Conservation (phyloP, 176 grass and related monocot species). For the Carex parvula region DNA sequence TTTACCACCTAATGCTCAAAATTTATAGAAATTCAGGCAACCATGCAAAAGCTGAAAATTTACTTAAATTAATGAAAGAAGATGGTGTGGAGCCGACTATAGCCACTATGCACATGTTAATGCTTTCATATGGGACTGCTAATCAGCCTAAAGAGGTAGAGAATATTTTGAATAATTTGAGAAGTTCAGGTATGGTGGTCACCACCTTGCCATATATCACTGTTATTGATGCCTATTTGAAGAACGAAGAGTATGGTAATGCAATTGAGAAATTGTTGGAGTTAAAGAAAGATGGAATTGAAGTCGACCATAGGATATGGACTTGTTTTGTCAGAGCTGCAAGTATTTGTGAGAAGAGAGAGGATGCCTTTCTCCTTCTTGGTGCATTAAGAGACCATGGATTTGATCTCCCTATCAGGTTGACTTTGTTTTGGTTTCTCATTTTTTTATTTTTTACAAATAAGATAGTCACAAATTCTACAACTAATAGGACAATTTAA, state of each 20-base stretch:
- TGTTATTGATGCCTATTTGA: constrained; percentile 85
- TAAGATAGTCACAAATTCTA: constrained; percentile 5
- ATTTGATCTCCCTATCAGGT: constrained; percentile 92
- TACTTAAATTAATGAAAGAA: constrained; percentile 74
- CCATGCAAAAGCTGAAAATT: constrained; percentile 70
- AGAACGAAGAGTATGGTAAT: constrained; percentile 68
- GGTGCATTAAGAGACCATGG: constrained; percentile 59
- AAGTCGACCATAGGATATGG: constrained; percentile 92
- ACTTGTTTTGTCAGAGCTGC: constrained; percentile 90
- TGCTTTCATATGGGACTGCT: constrained; percentile 75
- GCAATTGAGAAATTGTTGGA: constrained; percentile 62
- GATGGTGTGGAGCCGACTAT: constrained; percentile 70
- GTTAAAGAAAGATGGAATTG: constrained; percentile 71
- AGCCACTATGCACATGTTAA: constrained; percentile 91
- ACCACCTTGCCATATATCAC: constrained; percentile 77
- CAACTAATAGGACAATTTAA: background rate
- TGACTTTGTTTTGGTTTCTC: constrained; percentile 6
- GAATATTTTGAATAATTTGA: constrained; percentile 78
- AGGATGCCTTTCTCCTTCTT: constrained; percentile 68
- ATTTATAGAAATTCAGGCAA: constrained; percentile 74
- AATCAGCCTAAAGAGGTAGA: constrained; percentile 74
- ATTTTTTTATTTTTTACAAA: background rate
- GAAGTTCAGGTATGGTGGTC: constrained; percentile 55
- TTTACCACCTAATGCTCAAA: constrained; percentile 96
- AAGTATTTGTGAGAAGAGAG: constrained; percentile 73